Percentiles rank a stretch among this genome's conserved stretches.
phyloP scores from a whole-genome alignment of 306 rosid species.

The Lagenaria siceraria region DNA sequence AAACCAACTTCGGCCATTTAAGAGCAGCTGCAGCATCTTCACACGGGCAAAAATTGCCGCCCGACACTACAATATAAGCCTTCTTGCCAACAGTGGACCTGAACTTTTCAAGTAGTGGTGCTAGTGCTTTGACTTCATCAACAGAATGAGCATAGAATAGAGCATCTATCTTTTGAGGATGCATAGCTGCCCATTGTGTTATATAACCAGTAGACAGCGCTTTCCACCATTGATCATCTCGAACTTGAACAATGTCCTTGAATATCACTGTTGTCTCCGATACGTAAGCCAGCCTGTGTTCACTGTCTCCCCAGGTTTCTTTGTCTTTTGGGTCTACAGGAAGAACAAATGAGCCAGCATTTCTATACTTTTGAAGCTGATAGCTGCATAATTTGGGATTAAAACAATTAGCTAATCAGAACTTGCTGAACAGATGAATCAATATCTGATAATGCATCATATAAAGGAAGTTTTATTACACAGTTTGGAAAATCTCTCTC shows the following conservation, averaged over 20 bases:
- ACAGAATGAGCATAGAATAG: slow-evolving; percentile 81
- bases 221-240: slow-evolving; percentile 99
- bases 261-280: slow-evolving; percentile 96
- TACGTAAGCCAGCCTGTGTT: slow-evolving; percentile 89
- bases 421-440: background rate
- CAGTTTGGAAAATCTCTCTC: background rate
- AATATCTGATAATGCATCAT: background rate
- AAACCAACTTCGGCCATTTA: slow-evolving; percentile 67
- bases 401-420: background rate
- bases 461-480: background rate
- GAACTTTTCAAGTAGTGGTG: slow-evolving; percentile 80
- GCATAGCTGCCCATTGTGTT: slow-evolving; percentile 94
- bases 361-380: slow-evolving; percentile 85
- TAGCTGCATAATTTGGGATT: slow-evolving; percentile 37
- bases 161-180: slow-evolving; percentile 84
- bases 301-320: slow-evolving; percentile 99
- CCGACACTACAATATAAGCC: slow-evolving; percentile 73
- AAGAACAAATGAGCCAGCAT: slow-evolving; percentile 82
- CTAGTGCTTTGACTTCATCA: slow-evolving; percentile 60
- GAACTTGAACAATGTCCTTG: slow-evolving; percentile 80
- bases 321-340: slow-evolving; percentile 76
- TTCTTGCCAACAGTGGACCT: slow-evolving; percentile 70
- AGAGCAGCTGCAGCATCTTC: slow-evolving; percentile 64
- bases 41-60: slow-evolving; percentile 61
- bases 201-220: slow-evolving; percentile 80